Evolutionary conservation across 495 filamentous ascomycete genomes (phyloP).

Genomic region (Penicillium fimorum): DNA sequence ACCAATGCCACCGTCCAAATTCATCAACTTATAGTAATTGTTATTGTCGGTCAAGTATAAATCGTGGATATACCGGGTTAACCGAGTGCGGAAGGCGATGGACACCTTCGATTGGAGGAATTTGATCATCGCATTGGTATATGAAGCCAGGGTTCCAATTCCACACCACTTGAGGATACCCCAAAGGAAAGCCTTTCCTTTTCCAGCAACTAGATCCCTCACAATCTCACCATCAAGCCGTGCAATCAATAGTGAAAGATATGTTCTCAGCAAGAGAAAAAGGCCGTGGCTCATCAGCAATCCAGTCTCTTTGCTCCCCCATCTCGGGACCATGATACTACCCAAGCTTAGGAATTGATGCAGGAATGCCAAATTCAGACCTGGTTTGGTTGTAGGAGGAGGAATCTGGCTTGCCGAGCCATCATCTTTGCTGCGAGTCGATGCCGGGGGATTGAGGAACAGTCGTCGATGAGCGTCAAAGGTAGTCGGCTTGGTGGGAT

Average conservation of each 20-base stretch:
- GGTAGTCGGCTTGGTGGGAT: constrained; percentile 87
- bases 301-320: constrained; percentile 92
- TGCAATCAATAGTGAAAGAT: constrained; percentile 89
- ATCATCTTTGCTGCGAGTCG: constrained; percentile 70
- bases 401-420: constrained; percentile 65
- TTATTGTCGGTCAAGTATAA: constrained; percentile 91
- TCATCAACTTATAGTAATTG: constrained; percentile 94
- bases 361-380: constrained; percentile 94
- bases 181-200: constrained; percentile 82
- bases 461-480: constrained; percentile 95
- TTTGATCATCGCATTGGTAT: constrained; percentile 97
- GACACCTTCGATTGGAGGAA: constrained; percentile 97
- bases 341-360: constrained; percentile 94
- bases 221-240: constrained; percentile 95
- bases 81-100: constrained; percentile 93
- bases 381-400: constrained; percentile 82
- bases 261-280: constrained; percentile 77
- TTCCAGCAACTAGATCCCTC: constrained; percentile 89
- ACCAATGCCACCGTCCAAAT: constrained; percentile 89
- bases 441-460: constrained; percentile 85
- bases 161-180: constrained; percentile 84
- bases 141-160: constrained; percentile 73
- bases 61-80: constrained; percentile 97
- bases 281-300: constrained; percentile 75
- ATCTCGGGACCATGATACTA: constrained; percentile 96